Conservation (phyloP, 202 grass and related monocot species). For the Panicum virgatum region DNA sequence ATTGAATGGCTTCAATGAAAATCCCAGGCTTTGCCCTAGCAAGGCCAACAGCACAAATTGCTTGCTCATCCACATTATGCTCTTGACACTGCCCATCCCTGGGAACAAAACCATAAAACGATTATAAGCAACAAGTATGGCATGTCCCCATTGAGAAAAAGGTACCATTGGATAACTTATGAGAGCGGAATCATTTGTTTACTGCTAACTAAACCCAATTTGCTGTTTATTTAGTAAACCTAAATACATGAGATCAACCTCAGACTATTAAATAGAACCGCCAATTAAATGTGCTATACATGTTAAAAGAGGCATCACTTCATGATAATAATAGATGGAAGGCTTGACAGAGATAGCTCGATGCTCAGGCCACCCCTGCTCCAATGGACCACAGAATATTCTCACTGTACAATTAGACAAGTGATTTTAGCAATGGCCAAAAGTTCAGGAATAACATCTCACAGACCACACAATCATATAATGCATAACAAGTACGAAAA, state of each 20-base stretch:
- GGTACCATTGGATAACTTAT: not conserved
- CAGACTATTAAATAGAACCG: not conserved
- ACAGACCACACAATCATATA: not conserved
- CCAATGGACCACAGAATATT: not conserved
- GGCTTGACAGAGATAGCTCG: not conserved
- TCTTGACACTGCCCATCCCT: slow-evolving; percentile 96
- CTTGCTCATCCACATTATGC: slow-evolving; percentile 79
- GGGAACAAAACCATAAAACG: not conserved
- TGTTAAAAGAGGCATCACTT: slow-evolving; percentile 10
- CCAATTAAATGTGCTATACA: not conserved
- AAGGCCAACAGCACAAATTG: slow-evolving; percentile 86
- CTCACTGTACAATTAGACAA: slow-evolving; percentile 8
- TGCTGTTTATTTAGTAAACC: not conserved
- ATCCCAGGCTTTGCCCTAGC: slow-evolving; percentile 83
- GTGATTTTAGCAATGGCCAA: not conserved
- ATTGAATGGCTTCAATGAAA: slow-evolving; percentile 95
- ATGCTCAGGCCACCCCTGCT: not conserved
- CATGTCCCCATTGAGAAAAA: not conserved
- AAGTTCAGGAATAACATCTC: not conserved
- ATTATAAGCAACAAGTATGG: slow-evolving; percentile 11
- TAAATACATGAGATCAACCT: slow-evolving; percentile 14
- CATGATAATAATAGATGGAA: slow-evolving; percentile 16
- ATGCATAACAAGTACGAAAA: not conserved
- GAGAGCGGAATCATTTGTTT: not conserved
- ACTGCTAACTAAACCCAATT: slow-evolving; percentile 8